phyloP scores from a whole-genome alignment of 108 stramenopile genomes.

The Skeletonema marinoi region DNA sequence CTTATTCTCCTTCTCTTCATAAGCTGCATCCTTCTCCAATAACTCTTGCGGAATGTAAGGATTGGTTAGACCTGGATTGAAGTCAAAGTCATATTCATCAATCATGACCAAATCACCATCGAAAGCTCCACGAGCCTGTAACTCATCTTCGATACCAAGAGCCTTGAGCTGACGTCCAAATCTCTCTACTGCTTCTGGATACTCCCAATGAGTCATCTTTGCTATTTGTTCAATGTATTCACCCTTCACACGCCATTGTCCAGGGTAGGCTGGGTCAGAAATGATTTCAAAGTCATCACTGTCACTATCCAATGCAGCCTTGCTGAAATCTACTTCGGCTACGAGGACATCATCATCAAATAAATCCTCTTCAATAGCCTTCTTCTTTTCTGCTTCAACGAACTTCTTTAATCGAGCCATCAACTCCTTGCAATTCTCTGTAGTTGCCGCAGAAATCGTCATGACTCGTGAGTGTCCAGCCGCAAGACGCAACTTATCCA shows the following conservation, averaged over 20 bases:
- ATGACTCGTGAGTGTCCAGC: constrained; percentile 86
- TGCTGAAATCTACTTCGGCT: constrained; percentile 83
- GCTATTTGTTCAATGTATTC: constrained; percentile 89
- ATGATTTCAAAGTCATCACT: constrained; percentile 89
- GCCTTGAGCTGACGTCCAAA: constrained; percentile 90
- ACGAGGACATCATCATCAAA: constrained; percentile 72
- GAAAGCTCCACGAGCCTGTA: constrained; percentile 73
- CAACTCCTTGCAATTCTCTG: constrained; percentile 84
- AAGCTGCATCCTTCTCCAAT: constrained; percentile 69
- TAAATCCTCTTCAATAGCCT: constrained; percentile 67
- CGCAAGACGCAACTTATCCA: constrained; percentile 68
- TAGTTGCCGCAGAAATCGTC: constrained; percentile 87
- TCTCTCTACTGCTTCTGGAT: constrained; percentile 89
- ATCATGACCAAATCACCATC: constrained; percentile 94
- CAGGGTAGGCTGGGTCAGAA: constrained; percentile 87
- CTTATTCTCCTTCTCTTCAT: constrained; percentile 43
- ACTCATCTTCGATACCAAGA: constrained; percentile 77
- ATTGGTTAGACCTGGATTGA: constrained; percentile 79
- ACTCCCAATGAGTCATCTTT: constrained; percentile 95
- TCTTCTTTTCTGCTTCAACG: constrained; percentile 73
- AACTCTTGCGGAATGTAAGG: constrained; percentile 86
- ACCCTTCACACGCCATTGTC: constrained; percentile 87
- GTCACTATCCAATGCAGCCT: constrained; percentile 77
- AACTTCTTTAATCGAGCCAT: constrained; percentile 93
- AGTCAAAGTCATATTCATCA: constrained; percentile 88